Percentiles rank a stretch among this genome's conserved stretches.
Conservation (phyloP, 345 rosid species). For the Citrus hindsii region DNA sequence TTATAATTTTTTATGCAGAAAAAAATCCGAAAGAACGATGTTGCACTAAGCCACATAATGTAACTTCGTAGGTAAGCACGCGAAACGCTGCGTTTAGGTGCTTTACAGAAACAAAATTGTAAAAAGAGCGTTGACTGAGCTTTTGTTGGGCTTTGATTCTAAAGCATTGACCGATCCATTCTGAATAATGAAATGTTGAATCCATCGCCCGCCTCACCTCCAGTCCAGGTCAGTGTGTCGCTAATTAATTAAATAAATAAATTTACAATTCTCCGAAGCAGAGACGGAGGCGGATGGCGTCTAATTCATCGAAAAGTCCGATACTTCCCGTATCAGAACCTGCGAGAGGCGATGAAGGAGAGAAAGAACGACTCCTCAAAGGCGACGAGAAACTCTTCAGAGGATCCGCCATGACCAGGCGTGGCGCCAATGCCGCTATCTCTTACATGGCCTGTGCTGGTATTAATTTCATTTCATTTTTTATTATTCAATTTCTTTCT, state of each 20-base stretch:
- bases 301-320: conserved; percentile 43
- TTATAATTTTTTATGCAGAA: too few species aligned
- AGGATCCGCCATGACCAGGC: conserved; percentile 94
- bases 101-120: too few species aligned
- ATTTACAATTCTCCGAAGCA: not conserved
- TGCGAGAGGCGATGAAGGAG: conserved; percentile 53
- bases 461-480: conserved; percentile 7
- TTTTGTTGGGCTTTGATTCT: not conserved
- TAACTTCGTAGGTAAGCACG: not conserved
- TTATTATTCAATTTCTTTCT: not conserved
- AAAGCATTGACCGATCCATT: not conserved
- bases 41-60: too few species aligned
- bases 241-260: too few species aligned
- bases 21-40: too few species aligned
- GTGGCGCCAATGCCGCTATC: conserved; percentile 86
- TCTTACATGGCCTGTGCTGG: conserved; percentile 97
- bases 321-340: conserved; percentile 68
- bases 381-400: conserved; percentile 66
- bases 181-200: too few species aligned
- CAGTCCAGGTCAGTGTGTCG: too few species aligned
- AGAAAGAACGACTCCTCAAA: conserved; percentile 48
- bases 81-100: not conserved
- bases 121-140: not conserved
- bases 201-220: too few species aligned
- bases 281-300: conserved; percentile 27